phyloP scores from a whole-genome alignment of 257 asterid species.

The Fraxinus pennsylvanica region DNA sequence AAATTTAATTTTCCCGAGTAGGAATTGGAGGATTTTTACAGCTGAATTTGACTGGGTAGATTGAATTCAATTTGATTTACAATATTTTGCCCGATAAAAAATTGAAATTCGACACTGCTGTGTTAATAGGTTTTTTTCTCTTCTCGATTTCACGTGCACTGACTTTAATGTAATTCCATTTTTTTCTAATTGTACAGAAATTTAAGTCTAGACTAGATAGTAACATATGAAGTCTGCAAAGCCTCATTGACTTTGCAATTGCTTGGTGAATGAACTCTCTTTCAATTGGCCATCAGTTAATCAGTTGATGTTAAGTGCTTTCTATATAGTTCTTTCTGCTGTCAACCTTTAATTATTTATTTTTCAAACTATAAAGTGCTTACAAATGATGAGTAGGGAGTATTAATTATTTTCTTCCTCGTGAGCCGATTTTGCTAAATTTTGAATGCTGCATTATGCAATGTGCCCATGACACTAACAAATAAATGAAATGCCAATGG shows the following conservation, averaged over 20 bases:
- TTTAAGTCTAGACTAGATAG: neutral
- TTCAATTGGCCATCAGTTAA: neutral
- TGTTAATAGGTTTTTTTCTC: neutral
- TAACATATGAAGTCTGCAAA: neutral
- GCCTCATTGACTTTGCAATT: neutral
- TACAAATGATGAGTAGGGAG: neutral
- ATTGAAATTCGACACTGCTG: slow-evolving; percentile 2
- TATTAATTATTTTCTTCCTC: neutral
- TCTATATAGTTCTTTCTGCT: neutral
- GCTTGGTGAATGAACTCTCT: neutral
- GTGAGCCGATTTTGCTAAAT: neutral
- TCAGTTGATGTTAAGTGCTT: neutral
- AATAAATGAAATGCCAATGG: neutral
- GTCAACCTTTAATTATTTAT: neutral
- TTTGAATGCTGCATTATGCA: neutral
- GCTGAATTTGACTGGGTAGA: slow-evolving; percentile 19
- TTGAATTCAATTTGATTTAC: slow-evolving; percentile 15
- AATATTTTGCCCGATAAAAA: neutral
- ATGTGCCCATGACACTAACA: neutral
- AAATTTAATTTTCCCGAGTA: neutral
- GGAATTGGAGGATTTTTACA: neutral
- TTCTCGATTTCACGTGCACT: slow-evolving; percentile 18
- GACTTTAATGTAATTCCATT: slow-evolving; percentile 12
- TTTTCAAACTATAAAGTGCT: neutral
- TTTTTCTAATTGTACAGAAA: slow-evolving; percentile 2